Evolutionary conservation across 768 basidiomycete genomes (phyloP).

Genomic region (Nidula microcarpa): DNA sequence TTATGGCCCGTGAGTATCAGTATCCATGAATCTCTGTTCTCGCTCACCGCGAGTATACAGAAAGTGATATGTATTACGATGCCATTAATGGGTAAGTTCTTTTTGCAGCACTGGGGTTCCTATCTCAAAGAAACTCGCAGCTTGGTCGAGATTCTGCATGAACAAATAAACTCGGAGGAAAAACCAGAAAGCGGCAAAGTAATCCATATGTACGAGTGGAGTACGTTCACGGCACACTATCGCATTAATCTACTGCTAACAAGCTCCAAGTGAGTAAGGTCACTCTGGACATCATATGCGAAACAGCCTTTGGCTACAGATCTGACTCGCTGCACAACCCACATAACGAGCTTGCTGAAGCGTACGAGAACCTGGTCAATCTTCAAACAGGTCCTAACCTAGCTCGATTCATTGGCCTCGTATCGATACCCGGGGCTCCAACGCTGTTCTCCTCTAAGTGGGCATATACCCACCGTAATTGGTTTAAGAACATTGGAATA

Average conservation of each 20-base stretch:
- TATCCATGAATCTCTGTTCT: not conserved
- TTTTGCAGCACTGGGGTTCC: not conserved
- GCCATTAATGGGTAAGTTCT: constrained; percentile 30
- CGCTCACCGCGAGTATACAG: not conserved
- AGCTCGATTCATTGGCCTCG: constrained; percentile 20
- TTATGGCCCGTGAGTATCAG: constrained; percentile 29
- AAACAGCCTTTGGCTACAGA: constrained; percentile 34
- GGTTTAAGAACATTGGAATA: constrained; percentile 8
- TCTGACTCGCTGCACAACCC: constrained; percentile 32
- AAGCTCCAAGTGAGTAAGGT: constrained; percentile 29
- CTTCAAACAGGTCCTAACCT: constrained; percentile 31
- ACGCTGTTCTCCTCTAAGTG: constrained; percentile 18
- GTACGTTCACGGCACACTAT: constrained; percentile 13
- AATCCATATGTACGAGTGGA: constrained; percentile 32
- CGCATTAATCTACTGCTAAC: not conserved
- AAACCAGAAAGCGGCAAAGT: constrained; percentile 19
- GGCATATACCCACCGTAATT: constrained; percentile 19
- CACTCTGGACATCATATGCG: constrained; percentile 39
- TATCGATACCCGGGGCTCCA: constrained; percentile 23
- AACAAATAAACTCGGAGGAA: constrained; percentile 17
- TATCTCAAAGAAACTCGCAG: constrained; percentile 9
- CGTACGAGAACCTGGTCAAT: constrained; percentile 27
- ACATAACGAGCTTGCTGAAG: constrained; percentile 31
- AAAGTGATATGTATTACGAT: constrained; percentile 27
- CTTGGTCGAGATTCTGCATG: constrained; percentile 28